Conservation (phyloP, 2,329 filamentous ascomycete species). For the Lasiodiplodia theobromae region DNA sequence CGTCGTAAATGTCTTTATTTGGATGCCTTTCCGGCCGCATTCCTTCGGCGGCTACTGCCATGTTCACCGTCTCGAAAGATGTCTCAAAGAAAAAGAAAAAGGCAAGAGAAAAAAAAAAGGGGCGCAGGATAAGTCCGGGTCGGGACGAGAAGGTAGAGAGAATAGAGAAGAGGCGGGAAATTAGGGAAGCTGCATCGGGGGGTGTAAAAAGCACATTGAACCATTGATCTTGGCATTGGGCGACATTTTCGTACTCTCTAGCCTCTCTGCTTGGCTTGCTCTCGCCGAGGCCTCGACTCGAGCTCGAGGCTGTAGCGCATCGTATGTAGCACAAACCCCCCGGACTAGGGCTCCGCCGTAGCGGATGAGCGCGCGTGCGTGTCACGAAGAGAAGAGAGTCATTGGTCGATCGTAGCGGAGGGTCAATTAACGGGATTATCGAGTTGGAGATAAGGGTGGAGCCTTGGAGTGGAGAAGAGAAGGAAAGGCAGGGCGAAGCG, state of each 20-base stretch:
- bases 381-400: not conserved
- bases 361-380: not conserved
- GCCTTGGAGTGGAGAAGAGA: not conserved
- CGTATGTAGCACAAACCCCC: not conserved
- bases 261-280: not conserved
- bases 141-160: no score
- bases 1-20: not conserved
- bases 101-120: not conserved
- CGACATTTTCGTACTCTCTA: not conserved
- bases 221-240: not conserved
- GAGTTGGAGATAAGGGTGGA: constrained; percentile 5
- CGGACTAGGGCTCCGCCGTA: not conserved
- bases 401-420: not conserved
- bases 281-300: not conserved
- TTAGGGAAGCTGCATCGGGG: not conserved
- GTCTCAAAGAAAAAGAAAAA: not conserved
- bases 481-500: not conserved
- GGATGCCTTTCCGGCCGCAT: not conserved
- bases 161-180: not conserved
- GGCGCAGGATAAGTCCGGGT: no score
- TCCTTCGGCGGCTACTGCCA: not conserved
- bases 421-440: constrained; percentile 6
- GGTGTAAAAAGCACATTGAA: not conserved
- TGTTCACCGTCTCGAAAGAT: not conserved
- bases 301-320: not conserved